phyloP scores from a whole-genome alignment of 1,284 basidiomycete species.

The Rhizopogon parksii region DNA sequence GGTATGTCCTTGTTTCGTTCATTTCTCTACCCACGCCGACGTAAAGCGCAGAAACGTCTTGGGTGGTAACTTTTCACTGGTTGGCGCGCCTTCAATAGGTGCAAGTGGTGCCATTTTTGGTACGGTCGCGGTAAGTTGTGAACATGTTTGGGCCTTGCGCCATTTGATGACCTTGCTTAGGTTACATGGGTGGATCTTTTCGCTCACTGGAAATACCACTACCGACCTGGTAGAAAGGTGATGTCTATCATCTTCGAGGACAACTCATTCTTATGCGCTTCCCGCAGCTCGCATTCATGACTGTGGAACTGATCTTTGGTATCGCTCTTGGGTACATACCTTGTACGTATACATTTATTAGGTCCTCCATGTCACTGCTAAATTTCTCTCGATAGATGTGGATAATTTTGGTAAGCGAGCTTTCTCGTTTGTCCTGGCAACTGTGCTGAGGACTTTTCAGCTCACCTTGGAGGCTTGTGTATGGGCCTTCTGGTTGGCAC shows the following conservation, averaged over 20 bases:
- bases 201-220: slow-evolving; percentile 88
- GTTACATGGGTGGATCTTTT: slow-evolving; percentile 83
- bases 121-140: slow-evolving; percentile 64
- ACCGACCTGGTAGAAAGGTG: slow-evolving; percentile 72
- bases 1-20: slow-evolving; percentile 35
- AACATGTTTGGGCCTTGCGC: background rate
- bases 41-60: slow-evolving; percentile 59
- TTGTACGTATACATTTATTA: slow-evolving; percentile 36
- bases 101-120: slow-evolving; percentile 94
- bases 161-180: slow-evolving; percentile 25
- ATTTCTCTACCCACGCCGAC: slow-evolving; percentile 8
- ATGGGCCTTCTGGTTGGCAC: slow-evolving; percentile 82
- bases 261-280: slow-evolving; percentile 1
- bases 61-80: slow-evolving; percentile 86
- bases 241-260: slow-evolving; percentile 6
- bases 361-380: slow-evolving; percentile 4
- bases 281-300: slow-evolving; percentile 67
- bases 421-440: background rate
- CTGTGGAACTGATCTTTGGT: slow-evolving; percentile 78
- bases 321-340: slow-evolving; percentile 83
- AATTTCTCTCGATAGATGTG: slow-evolving; percentile 39
- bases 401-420: slow-evolving; percentile 66
- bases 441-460: slow-evolving; percentile 27
- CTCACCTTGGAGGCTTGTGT: slow-evolving; percentile 72
- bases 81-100: slow-evolving; percentile 88